A percentile compares a stretch with the other conserved stretches of the same genome.
These are phyloP conservation scores for Aspergillus campestris DNA, from an alignment of 495 filamentous ascomycete species.

Conservation along the genomic window DNA sequence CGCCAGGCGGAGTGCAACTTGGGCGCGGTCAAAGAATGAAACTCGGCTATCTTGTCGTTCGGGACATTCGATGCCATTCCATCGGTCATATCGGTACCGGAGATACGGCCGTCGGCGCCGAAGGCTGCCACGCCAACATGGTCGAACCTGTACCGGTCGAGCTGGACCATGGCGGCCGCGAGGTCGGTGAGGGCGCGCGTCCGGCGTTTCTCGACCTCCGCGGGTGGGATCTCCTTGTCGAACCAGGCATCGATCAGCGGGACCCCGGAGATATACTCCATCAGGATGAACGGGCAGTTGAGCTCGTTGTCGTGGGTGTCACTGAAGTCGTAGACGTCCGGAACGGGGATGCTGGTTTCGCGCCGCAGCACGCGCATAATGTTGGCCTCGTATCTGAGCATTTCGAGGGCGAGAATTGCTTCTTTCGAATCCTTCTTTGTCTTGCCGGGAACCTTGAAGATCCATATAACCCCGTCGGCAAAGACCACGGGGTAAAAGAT, in stretches of 20 bases:
- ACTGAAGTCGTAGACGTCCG: neutral
- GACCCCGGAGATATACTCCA: neutral
- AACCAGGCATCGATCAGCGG: neutral
- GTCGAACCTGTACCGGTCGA: conserved; percentile 12
- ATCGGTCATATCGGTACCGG: too few relatives aligned
- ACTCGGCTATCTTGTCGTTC: too few relatives aligned
- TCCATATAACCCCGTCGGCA: too few relatives aligned
- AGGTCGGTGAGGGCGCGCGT: conserved; percentile 11
- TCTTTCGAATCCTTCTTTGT: too few relatives aligned
- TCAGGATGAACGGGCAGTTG: neutral
- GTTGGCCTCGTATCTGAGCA: neutral
- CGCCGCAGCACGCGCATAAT: neutral
- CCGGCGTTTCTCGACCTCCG: conserved; percentile 3
- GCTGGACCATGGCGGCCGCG: conserved; percentile 22
- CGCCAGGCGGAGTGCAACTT: too few relatives aligned
- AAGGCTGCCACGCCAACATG: conserved; percentile 11
- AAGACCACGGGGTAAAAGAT: too few relatives aligned
- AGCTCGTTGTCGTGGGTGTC: neutral
- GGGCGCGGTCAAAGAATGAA: too few relatives aligned
- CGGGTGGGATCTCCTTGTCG: neutral
- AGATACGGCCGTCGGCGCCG: neutral
- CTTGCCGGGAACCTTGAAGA: too few relatives aligned
- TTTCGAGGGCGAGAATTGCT: too few relatives aligned
- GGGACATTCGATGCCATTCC: too few relatives aligned
- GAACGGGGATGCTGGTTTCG: neutral